Base-by-base conservation (phyloP, 345 rosid species). In the Hirschfeldia incana region DNA sequence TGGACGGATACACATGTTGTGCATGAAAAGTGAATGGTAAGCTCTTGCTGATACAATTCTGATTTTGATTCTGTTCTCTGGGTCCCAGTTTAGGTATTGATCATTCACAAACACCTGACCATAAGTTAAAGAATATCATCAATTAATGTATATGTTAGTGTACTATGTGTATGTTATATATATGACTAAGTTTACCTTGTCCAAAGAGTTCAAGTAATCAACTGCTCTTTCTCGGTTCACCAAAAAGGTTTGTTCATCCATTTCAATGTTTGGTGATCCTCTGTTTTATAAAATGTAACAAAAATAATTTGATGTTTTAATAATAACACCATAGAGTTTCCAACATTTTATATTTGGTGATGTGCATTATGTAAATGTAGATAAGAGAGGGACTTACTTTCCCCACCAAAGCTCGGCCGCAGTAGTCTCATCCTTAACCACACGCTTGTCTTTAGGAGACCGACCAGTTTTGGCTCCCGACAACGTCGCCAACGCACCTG, bases 1-100 rank as follows among this genome's bases (percentile, higher is more conserved):
- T 88, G 97, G 93, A 78, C 99, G 98, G 89, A 95, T 93, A 83
- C 99, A 95, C 99, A 95, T 93, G 92, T 93, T 95, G 87, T 95
- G 97, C 99, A 95, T 95, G 89, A 93, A 93, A 63, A 95, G 83
- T 65, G 99, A 90, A 86, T 95, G 99, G 80, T 95, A 95, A 49
- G 99, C 99, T 79, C 99, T 90, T 28, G 98, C 98, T 30, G 99
- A 93, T 3, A 95, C 98, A 51, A 95, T 95, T 72, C 99, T 81
- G 67, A 95, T 97, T 89, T 95, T 95, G 85, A 95, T 85, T 83
- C 82, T 84, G 91, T 93, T 85, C 84, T 86, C 81, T 39, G 87
- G 87, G 53, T 93, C 99, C 99, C 99, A 95, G 76, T 93, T 95
- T 82, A 95, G 78, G 89, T 81, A 95, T 73, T 93, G 99, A 75